Evolutionary conservation across 169 alveolate species (phyloP), one percentile per base, ranked within the genome.

Genomic region (Cryptosporidium parvum): DNA sequence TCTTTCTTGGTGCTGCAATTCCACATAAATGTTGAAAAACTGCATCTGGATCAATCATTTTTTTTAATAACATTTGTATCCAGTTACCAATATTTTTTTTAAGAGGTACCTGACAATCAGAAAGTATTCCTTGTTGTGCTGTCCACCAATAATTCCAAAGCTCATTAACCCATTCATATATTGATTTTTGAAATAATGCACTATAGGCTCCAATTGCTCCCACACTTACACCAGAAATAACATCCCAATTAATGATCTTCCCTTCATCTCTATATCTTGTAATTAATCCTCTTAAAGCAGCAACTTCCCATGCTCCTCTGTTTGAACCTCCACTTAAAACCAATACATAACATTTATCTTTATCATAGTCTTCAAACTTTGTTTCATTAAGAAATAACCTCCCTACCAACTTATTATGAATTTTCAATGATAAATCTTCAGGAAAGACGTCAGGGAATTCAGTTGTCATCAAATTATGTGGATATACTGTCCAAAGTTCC

Each of bases 271-370:
- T 80, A 80, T 80, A 80, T 16, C 89, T 69, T 10, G 89, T 42
- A 42, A 80, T 53, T 0, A 80, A 51, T 16, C 89, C 89, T 45
- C 75, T 80, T 18, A 80, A 35, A 31, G 75, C 89, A 42, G 89
- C 89, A 44, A 65, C 89, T 39, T 80, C 89, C 89, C 89, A 80
- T n/a, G 89, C 89, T 62, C 89, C 89, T 45, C 89, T 80, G 5
- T 80, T 80, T 26, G 89, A 80, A n/a, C 89, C 89, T 39, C 89
- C 89, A 48, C 89, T 80, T 29, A 80, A 29, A 4, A 80, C 89
- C 21, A 80, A 51, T 21, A 59, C 89, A 31, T 80, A 80, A 52
- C 89, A 80, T 26, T 80, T 80, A 9, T 29, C 42, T 21, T 69
- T 69, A 33, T 80, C 89, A 23, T 80, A 62, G 70, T 80, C 89